Conservation (phyloP, 495 filamentous ascomycete species). For the Lindgomyces ingoldianus region DNA sequence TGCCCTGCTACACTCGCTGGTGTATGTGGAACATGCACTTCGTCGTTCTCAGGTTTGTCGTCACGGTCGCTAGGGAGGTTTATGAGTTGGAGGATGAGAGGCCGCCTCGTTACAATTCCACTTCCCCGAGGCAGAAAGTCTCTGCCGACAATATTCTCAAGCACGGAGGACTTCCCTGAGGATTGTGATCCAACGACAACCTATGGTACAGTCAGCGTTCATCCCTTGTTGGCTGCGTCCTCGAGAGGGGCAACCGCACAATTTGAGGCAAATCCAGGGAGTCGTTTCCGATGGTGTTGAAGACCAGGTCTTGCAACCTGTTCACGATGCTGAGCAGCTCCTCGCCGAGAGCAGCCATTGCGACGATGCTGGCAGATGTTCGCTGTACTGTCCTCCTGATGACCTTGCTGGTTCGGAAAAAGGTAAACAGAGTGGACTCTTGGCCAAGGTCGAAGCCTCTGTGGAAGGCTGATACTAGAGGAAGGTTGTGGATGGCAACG, state of each 20-base stretch:
- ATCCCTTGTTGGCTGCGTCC: neutral
- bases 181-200: constrained; percentile 99
- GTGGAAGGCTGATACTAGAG: neutral
- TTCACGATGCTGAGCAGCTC: constrained; percentile 91
- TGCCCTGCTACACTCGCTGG: constrained; percentile 68
- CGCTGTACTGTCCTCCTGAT: constrained; percentile 17
- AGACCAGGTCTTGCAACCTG: constrained; percentile 95
- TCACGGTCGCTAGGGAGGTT: constrained; percentile 84
- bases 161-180: constrained; percentile 97
- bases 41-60: constrained; percentile 64
- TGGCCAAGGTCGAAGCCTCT: neutral
- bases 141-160: constrained; percentile 97
- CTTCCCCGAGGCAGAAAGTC: constrained; percentile 96
- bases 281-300: constrained; percentile 99
- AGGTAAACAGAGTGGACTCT: constrained; percentile 26
- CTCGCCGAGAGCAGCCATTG: constrained; percentile 78
- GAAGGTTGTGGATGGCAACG: neutral
- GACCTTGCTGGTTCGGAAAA: constrained; percentile 9
- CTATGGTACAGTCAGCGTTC: constrained; percentile 50
- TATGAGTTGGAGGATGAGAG: constrained; percentile 95
- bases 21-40: constrained; percentile 68
- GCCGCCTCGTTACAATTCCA: constrained; percentile 92
- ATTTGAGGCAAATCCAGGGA: constrained; percentile 97
- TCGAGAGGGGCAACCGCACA: constrained; percentile 58
- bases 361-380: constrained; percentile 13